Conservation (phyloP, 768 basidiomycete species). For the Suillus ampliporus region DNA sequence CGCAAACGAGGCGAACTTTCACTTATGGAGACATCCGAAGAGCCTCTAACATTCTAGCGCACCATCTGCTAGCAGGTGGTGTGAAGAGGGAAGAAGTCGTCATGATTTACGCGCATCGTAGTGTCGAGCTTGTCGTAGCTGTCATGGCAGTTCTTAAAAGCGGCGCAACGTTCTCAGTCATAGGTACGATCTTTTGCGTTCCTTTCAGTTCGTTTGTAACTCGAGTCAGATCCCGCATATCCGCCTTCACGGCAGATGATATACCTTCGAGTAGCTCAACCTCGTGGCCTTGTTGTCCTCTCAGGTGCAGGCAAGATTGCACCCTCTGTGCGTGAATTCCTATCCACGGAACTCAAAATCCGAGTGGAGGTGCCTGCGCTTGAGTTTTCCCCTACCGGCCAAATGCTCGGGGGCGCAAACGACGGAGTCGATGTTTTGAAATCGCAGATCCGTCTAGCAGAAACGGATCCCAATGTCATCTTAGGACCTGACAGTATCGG, state of each 20-base stretch:
- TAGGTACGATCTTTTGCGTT: constrained; percentile 59
- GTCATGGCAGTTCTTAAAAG: constrained; percentile 97
- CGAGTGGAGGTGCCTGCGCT: constrained; percentile 92
- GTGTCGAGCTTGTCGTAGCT: constrained; percentile 95
- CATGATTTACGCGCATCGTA: constrained; percentile 96
- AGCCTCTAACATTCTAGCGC: constrained; percentile 89
- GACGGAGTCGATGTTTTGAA: constrained; percentile 68
- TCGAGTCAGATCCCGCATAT: constrained; percentile 88
- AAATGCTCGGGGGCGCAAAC: constrained; percentile 66
- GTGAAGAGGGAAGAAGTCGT: constrained; percentile 94
- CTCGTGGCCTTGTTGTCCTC: constrained; percentile 88
- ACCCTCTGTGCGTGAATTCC: constrained; percentile 83
- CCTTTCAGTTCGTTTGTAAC: constrained; percentile 10
- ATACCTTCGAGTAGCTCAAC: constrained; percentile 91
- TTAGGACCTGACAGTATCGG: constrained; percentile 96
- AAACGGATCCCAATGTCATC: constrained; percentile 77
- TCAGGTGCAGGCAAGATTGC: constrained; percentile 86
- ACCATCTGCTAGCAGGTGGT: constrained; percentile 85
- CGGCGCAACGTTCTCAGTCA: constrained; percentile 96
- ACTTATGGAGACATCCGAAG: constrained; percentile 82
- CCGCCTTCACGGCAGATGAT: constrained; percentile 91
- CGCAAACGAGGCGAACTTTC: constrained; percentile 63
- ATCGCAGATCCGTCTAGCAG: constrained; percentile 52
- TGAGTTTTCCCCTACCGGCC: constrained; percentile 68
- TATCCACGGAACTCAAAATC: constrained; percentile 78